Conservation (phyloP, 2,329 filamentous ascomycete genomes). For the Epichloe festucae region DNA sequence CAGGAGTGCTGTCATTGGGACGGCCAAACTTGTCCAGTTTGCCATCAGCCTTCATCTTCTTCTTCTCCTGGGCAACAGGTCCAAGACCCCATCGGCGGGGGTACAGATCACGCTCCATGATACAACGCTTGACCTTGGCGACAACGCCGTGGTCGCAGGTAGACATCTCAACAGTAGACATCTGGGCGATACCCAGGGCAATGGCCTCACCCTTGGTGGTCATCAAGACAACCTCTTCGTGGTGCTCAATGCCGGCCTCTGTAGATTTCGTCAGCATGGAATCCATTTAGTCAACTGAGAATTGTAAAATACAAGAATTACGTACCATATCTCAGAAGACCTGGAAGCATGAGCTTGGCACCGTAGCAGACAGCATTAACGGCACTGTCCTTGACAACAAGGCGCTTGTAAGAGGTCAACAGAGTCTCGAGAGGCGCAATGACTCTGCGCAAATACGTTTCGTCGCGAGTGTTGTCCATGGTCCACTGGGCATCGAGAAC, state of each 20-base stretch:
- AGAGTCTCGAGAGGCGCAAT: slow-evolving; percentile 89
- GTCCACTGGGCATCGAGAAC: slow-evolving; percentile 91
- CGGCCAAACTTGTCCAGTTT: slow-evolving; percentile 97
- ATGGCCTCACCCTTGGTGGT: slow-evolving; percentile 99
- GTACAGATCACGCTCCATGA: slow-evolving; percentile 99
- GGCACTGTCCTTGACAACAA: slow-evolving; percentile 74
- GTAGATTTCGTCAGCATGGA: slow-evolving; percentile 11
- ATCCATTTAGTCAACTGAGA: neutral
- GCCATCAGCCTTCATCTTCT: slow-evolving; percentile 97
- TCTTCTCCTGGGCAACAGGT: slow-evolving; percentile 89
- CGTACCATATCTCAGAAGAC: slow-evolving; percentile 79
- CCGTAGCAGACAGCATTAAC: slow-evolving; percentile 98
- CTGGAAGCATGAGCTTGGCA: slow-evolving; percentile 97
- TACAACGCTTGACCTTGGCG: slow-evolving; percentile 97
- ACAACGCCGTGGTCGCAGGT: slow-evolving; percentile 96
- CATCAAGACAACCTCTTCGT: slow-evolving; percentile 96
- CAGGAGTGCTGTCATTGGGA: slow-evolving; percentile 81
- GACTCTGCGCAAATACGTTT: slow-evolving; percentile 80
- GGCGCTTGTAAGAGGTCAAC: slow-evolving; percentile 84
- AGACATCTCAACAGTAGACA: slow-evolving; percentile 95
- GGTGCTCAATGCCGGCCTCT: slow-evolving; percentile 83
- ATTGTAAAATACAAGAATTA: slow-evolving; percentile 12
- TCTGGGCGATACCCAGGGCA: slow-evolving; percentile 88
- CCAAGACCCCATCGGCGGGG: slow-evolving; percentile 93
- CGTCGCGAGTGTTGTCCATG: slow-evolving; percentile 90